Evolutionary conservation across 1,284 basidiomycete species (phyloP).

Genomic region (Cutaneotrichosporon cavernicola): DNA sequence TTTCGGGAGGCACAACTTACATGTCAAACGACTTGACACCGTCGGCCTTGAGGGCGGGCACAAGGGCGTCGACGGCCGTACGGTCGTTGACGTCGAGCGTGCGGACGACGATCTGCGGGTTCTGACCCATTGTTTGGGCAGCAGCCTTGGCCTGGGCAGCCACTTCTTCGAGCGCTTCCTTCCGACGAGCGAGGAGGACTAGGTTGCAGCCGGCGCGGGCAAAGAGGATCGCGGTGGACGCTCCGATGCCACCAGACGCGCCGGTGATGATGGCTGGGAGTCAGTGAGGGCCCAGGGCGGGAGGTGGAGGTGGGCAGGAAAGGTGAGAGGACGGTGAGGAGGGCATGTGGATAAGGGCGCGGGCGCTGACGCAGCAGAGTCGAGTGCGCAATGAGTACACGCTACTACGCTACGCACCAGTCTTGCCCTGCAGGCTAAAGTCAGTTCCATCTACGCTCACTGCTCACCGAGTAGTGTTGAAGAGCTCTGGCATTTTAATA

Average conservation of each 20-base stretch:
- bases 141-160: constrained; percentile 5
- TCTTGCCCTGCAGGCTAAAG: constrained; percentile 27
- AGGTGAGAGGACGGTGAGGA: background rate
- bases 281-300: background rate
- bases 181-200: constrained; percentile 60
- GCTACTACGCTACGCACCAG: constrained; percentile 16
- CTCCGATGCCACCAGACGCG: constrained; percentile 52
- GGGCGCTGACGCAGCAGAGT: background rate
- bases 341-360: background rate
- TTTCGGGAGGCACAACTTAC: constrained; percentile 9
- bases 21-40: constrained; percentile 24
- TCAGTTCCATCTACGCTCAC: constrained; percentile 1
- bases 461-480: constrained; percentile 26
- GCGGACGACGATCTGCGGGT: constrained; percentile 9
- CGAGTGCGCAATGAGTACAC: background rate
- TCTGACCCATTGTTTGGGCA: constrained; percentile 17
- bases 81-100: constrained; percentile 30
- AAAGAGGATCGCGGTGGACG: constrained; percentile 55
- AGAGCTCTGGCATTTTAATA: constrained; percentile 22
- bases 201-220: constrained; percentile 63
- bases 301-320: background rate
- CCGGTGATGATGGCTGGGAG: constrained; percentile 47
- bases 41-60: constrained; percentile 15
- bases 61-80: constrained; percentile 21
- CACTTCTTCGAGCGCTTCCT: constrained; percentile 61